Base-by-base conservation (phyloP, 192 early-diverging fungal genomes). In the Cetraspora pellucida region DNA sequence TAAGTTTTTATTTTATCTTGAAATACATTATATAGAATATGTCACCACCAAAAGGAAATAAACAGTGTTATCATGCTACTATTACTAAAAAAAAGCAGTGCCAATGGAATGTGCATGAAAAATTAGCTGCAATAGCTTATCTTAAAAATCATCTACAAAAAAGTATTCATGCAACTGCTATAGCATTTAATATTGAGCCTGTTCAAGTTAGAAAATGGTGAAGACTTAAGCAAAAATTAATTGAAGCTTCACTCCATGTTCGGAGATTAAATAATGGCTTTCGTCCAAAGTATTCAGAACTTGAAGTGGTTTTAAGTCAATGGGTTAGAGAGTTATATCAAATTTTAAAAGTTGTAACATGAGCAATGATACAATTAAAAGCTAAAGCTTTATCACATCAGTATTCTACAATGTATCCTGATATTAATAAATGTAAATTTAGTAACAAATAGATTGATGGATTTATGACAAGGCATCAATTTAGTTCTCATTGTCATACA, bases 251-350 rank as follows among this genome's bases (percentile, higher is more conserved):
- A 54, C n/a, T 14, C 16, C 11, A 54, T 54, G n/a, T 54, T 54
- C n/a, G 52, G n/a, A 4, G 52, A 54, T 54, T 54, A 54, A 54
- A 14, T 54, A 54, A 54, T 54, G n/a, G 52, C n/a, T 54, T 54
- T n/a, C 11, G 11, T 14, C 52, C 13, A 14, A 54, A 54, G n/a
- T 54, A 54, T 14, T 1, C 11, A 54, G 52, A 54, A 54, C 52
- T 54, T 54, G 52, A 14, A 54, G n/a, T 54, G n/a, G 52, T 54
- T 54, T 54, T 54, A 54, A n/a, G n/a, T n/a, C 52, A 54, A n/a
- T 54, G 11, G 13, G 52, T 54, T 54, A 54, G n/a, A n/a, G 52
- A 14, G 52, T 54, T 54, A 54, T 14, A 14, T 54, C 13, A 54
- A 54, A 54, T 4, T 54, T 54, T 54, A 14, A 54, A 54, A 54